These are phyloP conservation scores for Alternaria postmessia DNA, from an alignment of 2,329 filamentous ascomycete species.

Conservation along the genomic window DNA sequence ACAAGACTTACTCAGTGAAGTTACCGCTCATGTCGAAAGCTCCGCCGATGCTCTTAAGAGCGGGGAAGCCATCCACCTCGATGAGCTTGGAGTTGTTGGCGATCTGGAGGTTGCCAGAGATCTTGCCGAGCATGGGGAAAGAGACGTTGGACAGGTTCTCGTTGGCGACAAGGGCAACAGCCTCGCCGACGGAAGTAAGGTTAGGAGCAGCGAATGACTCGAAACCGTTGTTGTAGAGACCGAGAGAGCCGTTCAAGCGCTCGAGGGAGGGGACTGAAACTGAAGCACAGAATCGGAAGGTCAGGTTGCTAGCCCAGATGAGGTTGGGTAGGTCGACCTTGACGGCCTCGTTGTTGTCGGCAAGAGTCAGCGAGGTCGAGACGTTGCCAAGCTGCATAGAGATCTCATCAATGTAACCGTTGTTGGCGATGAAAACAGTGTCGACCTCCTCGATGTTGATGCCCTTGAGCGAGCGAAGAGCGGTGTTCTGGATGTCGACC, in stretches of 20 bases:
- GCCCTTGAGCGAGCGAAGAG: conserved; percentile 78
- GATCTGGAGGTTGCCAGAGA: conserved; percentile 83
- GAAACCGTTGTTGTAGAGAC: conserved; percentile 83
- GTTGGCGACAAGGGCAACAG: conserved; percentile 67
- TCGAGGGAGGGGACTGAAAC: conserved; percentile 77
- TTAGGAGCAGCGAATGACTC: conserved; percentile 69
- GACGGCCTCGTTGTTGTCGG: conserved; percentile 80
- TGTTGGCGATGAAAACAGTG: conserved; percentile 83
- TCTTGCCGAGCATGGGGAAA: conserved; percentile 70
- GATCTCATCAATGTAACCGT: conserved; percentile 78
- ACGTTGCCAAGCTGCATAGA: conserved; percentile 81
- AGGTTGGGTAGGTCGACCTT: conserved; percentile 80
- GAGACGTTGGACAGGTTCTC: conserved; percentile 73
- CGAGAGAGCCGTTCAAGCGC: conserved; percentile 78
- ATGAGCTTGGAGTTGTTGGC: conserved; percentile 85
- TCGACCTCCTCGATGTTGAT: conserved; percentile 80
- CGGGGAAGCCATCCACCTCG: conserved; percentile 71
- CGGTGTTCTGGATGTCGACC: conserved; percentile 85
- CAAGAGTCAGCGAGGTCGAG: conserved; percentile 73
- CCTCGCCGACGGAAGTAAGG: conserved; percentile 70
- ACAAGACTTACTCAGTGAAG: conserved; percentile 75
- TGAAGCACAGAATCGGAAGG: conserved; percentile 79
- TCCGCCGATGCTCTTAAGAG: conserved; percentile 74
- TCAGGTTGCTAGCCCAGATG: conserved; percentile 78
- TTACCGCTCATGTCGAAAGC: conserved; percentile 85